Conservation (phyloP, 2,329 filamentous ascomycete genomes). For the Exophiala lecanii-corni region DNA sequence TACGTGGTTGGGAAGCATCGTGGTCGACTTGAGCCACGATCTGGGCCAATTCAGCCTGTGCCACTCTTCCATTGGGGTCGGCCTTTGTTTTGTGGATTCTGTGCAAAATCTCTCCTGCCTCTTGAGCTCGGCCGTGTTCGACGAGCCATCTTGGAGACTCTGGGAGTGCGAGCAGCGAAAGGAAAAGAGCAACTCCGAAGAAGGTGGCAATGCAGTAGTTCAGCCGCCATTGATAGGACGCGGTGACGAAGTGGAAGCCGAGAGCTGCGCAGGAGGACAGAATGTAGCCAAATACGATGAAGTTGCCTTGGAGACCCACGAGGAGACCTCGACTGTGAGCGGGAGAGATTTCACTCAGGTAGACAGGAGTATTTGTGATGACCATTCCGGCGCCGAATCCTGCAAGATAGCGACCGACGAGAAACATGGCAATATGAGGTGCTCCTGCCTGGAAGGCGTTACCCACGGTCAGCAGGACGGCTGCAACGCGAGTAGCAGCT, state of each 20-base stretch:
- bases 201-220: neutral
- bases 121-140: neutral
- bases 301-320: slow-evolving; percentile 27
- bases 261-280: slow-evolving; percentile 23
- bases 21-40: neutral
- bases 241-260: slow-evolving; percentile 25
- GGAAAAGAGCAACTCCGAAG: neutral
- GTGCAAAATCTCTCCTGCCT: neutral
- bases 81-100: neutral
- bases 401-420: slow-evolving; percentile 21
- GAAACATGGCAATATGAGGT: slow-evolving; percentile 22
- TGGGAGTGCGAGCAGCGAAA: neutral
- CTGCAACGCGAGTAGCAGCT: slow-evolving; percentile 14
- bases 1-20: neutral
- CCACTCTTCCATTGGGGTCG: neutral
- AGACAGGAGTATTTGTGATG: slow-evolving; percentile 27
- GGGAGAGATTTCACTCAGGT: slow-evolving; percentile 52
- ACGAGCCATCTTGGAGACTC: neutral
- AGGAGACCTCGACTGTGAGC: slow-evolving; percentile 35
- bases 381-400: slow-evolving; percentile 18
- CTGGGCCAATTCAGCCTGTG: neutral
- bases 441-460: slow-evolving; percentile 19
- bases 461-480: slow-evolving; percentile 15
- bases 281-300: slow-evolving; percentile 29
- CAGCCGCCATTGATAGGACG: slow-evolving; percentile 27